Conservation (phyloP, 257 asterid genomes). For the Nicotiana noctiflora region DNA sequence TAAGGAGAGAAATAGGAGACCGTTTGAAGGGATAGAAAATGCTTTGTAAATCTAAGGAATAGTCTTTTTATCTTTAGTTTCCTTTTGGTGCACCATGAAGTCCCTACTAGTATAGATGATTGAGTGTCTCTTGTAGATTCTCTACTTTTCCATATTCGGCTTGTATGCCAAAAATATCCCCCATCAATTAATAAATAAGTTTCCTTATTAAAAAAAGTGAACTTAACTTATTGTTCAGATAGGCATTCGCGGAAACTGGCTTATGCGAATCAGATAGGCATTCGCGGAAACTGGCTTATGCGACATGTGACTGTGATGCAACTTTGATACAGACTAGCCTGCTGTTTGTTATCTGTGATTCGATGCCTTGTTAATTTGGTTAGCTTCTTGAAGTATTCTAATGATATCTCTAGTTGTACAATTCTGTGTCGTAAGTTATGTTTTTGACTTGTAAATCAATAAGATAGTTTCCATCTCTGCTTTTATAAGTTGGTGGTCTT, state of each 20-base stretch:
- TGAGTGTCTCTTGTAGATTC: not conserved
- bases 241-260: not conserved
- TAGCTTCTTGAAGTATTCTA: not conserved
- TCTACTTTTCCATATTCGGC: not conserved
- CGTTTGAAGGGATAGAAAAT: not conserved
- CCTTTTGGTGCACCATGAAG: not conserved
- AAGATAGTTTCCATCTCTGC: not conserved
- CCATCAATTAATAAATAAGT: not conserved
- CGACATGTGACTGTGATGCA: not conserved
- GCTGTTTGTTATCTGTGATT: not conserved
- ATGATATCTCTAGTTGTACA: not conserved
- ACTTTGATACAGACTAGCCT: not conserved
- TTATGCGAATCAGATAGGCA: not conserved
- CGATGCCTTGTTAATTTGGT: not conserved
- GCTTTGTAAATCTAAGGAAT: not conserved
- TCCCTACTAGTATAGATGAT: not conserved
- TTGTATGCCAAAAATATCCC: not conserved
- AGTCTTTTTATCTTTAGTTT: not conserved
- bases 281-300: not conserved
- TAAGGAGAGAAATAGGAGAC: slow-evolving; percentile 4
- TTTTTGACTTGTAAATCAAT: not conserved
- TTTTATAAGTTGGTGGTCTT: not conserved
- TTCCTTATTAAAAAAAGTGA: not conserved
- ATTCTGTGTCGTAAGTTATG: not conserved
- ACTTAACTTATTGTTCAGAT: not conserved